A percentile compares a stretch with the other conserved stretches of the same genome.
Conservation (phyloP, 2,329 filamentous ascomycete genomes). For the Cadophora sp. region DNA sequence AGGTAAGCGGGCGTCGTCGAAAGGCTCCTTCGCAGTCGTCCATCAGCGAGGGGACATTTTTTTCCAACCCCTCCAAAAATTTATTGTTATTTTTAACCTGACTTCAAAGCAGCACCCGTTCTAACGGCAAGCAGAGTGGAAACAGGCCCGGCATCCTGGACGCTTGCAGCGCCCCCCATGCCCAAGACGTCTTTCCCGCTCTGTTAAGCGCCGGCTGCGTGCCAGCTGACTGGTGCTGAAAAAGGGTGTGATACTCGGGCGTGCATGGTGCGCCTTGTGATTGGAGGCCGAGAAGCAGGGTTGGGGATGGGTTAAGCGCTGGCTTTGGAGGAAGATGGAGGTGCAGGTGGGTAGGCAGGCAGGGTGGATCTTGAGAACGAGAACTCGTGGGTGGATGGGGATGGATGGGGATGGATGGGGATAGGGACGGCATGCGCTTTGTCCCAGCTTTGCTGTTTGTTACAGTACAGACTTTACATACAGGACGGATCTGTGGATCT, state of each 20-base stretch:
- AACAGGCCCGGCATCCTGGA: constrained; percentile 18
- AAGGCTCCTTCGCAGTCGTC: background rate
- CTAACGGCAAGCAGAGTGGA: background rate
- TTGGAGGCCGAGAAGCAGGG: constrained; percentile 3
- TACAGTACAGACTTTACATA: no score
- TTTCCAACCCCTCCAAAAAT: background rate
- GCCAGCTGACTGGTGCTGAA: constrained; percentile 12
- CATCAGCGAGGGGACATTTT: background rate
- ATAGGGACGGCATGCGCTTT: no score
- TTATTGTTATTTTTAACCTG: constrained; percentile 3
- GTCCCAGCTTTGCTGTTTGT: background rate
- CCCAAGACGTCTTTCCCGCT: background rate
- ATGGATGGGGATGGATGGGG: no score
- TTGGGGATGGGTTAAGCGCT: constrained; percentile 11
- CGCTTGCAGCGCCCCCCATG: background rate
- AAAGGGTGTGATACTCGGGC: constrained; percentile 9
- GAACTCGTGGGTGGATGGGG: background rate
- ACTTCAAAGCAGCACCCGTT: background rate
- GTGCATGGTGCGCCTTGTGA: background rate
- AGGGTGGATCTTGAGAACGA: background rate
- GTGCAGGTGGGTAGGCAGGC: no score
- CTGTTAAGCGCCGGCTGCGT: constrained; percentile 16
- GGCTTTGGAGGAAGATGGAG: constrained; percentile 5
- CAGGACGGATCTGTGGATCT: no score
- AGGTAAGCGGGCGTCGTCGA: background rate